A percentile compares a stretch with the other conserved stretches of the same genome.
These are phyloP conservation scores for Tilletia walkeri DNA, from an alignment of 1,284 basidiomycete genomes.

Conservation along the genomic window DNA sequence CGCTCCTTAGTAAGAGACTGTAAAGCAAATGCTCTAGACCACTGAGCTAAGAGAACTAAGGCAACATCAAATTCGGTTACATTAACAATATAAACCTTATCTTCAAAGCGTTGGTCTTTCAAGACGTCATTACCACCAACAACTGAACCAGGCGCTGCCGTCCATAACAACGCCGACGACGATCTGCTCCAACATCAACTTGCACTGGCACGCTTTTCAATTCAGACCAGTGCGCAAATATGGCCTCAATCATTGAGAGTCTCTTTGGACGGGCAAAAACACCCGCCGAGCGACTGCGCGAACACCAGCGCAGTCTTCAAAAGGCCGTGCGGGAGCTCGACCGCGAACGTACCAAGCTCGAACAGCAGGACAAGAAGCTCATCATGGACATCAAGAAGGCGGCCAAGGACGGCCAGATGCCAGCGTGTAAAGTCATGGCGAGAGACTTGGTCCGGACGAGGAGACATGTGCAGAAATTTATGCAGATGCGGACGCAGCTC, in stretches of 20 bases:
- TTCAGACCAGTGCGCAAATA: background rate
- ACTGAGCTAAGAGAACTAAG: too few relatives aligned
- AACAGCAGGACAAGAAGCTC: conserved; percentile 69
- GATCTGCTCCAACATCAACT: background rate
- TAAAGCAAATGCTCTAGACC: too few relatives aligned
- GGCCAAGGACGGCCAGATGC: conserved; percentile 93
- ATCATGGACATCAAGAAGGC: conserved; percentile 89
- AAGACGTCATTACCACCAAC: too few relatives aligned
- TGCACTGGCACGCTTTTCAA: too few relatives aligned
- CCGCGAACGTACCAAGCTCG: conserved; percentile 87
- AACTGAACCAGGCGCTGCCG: too few relatives aligned
- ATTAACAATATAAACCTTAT: too few relatives aligned
- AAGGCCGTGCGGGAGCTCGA: conserved; percentile 97
- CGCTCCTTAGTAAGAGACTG: too few relatives aligned
- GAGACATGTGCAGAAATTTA: conserved; percentile 94
- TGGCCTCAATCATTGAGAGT: conserved; percentile 32
- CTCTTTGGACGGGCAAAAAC: conserved; percentile 85
- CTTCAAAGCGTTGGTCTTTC: too few relatives aligned
- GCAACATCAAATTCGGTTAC: too few relatives aligned
- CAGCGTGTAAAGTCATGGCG: conserved; percentile 90
- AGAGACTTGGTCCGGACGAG: conserved; percentile 96
- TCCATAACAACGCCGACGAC: too few relatives aligned
- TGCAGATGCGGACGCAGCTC: conserved; percentile 96
- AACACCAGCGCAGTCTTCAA: conserved; percentile 90
- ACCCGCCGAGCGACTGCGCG: conserved; percentile 89